phyloP scores from a whole-genome alignment of 331 rosid species.

The Spiraea crenata region DNA sequence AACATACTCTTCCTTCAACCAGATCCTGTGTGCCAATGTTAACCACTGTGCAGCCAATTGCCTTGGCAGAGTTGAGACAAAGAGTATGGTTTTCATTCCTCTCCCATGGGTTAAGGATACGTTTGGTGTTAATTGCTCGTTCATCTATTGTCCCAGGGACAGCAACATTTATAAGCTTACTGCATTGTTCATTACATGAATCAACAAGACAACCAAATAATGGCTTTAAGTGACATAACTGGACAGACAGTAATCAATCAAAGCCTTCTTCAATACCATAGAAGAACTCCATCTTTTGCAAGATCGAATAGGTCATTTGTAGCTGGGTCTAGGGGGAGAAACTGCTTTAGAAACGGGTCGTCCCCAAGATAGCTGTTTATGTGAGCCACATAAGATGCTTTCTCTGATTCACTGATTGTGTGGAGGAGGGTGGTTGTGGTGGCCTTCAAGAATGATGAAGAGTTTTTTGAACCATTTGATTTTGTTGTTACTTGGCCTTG shows the following conservation, averaged over 20 bases:
- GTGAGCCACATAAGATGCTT: conserved; percentile 79
- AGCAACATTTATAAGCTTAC: conserved; percentile 97
- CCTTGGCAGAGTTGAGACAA: conserved; percentile 99
- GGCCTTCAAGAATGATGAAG: conserved; percentile 83
- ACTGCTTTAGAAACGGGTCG: conserved; percentile 74
- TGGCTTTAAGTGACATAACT: conserved; percentile 18
- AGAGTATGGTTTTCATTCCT: conserved; percentile 95
- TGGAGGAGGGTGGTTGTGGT: conserved; percentile 88
- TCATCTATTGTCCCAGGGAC: conserved; percentile 98
- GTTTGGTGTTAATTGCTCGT: conserved; percentile 79
- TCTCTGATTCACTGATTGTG: conserved; percentile 87
- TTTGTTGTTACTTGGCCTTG: conserved; percentile 52
- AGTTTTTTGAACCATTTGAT: conserved; percentile 62
- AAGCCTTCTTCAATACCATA: conserved; percentile 65
- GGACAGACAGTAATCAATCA: conserved; percentile 26
- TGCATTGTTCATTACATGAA: conserved; percentile 44
- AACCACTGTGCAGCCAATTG: conserved; percentile 97
- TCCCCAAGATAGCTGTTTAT: conserved; percentile 93
- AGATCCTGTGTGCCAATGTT: conserved; percentile 95
- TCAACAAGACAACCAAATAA: conserved; percentile 27
- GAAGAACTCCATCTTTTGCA: conserved; percentile 88
- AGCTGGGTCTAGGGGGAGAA: conserved; percentile 77
- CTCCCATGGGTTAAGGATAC: conserved; percentile 75
- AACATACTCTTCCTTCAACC: conserved; percentile 90
- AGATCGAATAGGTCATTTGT: conserved; percentile 68